A percentile compares a stretch with the other conserved stretches of the same genome.
Evolutionary conservation across 2,329 filamentous ascomycete genomes (phyloP).

Genomic region (Sclerotinia glacialis): DNA sequence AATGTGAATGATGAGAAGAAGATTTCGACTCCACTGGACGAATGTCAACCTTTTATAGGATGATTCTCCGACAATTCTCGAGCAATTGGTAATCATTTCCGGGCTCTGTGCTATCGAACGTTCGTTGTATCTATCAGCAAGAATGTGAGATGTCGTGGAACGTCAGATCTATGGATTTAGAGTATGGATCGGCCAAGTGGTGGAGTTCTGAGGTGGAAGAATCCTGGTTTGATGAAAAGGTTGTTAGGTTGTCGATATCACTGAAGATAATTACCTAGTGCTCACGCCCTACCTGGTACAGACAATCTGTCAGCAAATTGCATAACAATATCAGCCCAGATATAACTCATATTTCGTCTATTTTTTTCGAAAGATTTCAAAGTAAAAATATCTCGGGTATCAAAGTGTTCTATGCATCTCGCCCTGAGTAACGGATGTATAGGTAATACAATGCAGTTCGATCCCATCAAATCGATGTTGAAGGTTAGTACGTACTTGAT

Average conservation of each 20-base stretch:
- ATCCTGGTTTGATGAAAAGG: background rate
- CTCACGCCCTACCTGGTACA: background rate
- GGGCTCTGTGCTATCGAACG: background rate
- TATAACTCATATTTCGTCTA: too few species aligned
- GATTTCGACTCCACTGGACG: background rate
- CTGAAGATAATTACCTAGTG: background rate
- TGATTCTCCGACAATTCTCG: background rate
- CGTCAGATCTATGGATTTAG: background rate
- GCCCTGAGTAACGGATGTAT: too few species aligned
- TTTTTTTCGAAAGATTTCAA: too few species aligned
- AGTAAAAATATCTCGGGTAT: background rate
- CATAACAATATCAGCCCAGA: background rate
- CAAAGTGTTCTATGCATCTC: background rate
- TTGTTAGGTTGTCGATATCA: background rate
- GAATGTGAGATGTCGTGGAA: background rate
- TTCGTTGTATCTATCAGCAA: background rate
- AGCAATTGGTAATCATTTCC: background rate
- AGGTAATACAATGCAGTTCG: too few species aligned
- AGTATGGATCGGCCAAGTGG: background rate
- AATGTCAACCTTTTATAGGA: background rate
- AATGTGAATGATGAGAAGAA: background rate
- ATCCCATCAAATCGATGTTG: too few species aligned
- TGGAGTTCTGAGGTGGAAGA: background rate
- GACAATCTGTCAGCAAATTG: background rate
- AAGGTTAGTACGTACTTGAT: too few species aligned